phyloP scores from a whole-genome alignment of 2,329 filamentous ascomycete species.

The Clarireedia hainanense region DNA sequence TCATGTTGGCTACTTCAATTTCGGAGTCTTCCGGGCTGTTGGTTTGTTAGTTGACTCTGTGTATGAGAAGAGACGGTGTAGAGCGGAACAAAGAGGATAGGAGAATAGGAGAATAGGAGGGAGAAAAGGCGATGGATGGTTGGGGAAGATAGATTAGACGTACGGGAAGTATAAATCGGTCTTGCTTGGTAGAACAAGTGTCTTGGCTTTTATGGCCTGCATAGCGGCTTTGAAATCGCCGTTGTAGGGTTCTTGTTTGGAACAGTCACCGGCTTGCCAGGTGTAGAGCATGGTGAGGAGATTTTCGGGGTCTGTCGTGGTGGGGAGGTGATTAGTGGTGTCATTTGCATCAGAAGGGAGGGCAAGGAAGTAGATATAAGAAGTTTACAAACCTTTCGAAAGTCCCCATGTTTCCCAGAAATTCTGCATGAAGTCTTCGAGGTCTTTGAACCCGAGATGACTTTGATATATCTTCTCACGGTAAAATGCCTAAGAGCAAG shows the following conservation, averaged over 20 bases:
- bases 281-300: constrained; percentile 68
- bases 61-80: neutral
- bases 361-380: neutral
- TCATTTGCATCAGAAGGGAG: neutral
- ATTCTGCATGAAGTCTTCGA: constrained; percentile 66
- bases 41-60: neutral
- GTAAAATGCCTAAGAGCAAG: constrained; percentile 49
- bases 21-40: constrained; percentile 65
- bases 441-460: constrained; percentile 53
- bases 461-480: constrained; percentile 61
- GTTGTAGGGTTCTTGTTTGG: constrained; percentile 59
- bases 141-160: constrained; percentile 23
- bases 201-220: constrained; percentile 63
- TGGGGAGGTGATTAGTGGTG: neutral
- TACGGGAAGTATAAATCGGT: constrained; percentile 76
- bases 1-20: constrained; percentile 61
- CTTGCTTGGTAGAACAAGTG: constrained; percentile 60
- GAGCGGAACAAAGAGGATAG: neutral
- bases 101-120: neutral
- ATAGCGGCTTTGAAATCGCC: constrained; percentile 59
- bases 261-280: constrained; percentile 69
- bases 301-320: constrained; percentile 58
- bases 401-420: constrained; percentile 74
- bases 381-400: constrained; percentile 44
- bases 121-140: neutral